Evolutionary conservation across 768 basidiomycete species (phyloP).

Genomic region (Lentinus tigrinus): DNA sequence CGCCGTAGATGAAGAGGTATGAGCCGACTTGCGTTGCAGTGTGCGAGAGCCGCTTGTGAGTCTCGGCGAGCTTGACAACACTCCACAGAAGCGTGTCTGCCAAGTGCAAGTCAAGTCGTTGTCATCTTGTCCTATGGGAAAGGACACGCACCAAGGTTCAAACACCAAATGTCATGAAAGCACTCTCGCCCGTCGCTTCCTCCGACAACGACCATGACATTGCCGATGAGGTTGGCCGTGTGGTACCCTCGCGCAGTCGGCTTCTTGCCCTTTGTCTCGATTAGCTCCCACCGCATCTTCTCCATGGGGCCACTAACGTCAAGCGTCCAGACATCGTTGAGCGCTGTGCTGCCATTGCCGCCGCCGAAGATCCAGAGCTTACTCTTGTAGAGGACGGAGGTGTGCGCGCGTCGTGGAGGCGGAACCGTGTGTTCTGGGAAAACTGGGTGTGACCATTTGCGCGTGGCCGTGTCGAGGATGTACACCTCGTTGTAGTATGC

Average conservation of each 20-base stretch:
- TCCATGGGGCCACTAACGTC: conserved; percentile 52
- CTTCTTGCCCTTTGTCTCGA: conserved; percentile 51
- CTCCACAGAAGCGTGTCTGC: conserved; percentile 36
- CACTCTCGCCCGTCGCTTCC: conserved; percentile 90
- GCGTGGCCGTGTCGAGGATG: conserved; percentile 74
- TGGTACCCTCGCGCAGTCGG: conserved; percentile 83
- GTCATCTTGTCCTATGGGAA: too few species aligned
- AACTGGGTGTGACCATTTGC: conserved; percentile 60
- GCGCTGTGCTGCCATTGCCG: conserved; percentile 87
- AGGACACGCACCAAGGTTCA: conserved; percentile 71
- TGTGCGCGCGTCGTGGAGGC: conserved; percentile 80
- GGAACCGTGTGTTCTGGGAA: conserved; percentile 24
- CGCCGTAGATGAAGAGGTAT: conserved; percentile 86
- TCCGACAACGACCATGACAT: conserved; percentile 85
- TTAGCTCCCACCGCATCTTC: conserved; percentile 55
- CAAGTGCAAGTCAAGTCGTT: conserved; percentile 26
- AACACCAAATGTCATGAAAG: conserved; percentile 84
- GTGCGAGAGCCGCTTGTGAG: conserved; percentile 73
- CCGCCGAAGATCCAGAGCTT: conserved; percentile 90
- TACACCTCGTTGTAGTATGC: conserved; percentile 82
- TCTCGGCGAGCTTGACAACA: conserved; percentile 39
- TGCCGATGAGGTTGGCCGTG: conserved; percentile 82
- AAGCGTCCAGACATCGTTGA: conserved; percentile 88
- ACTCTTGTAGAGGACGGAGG: conserved; percentile 68
- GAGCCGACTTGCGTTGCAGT: conserved; percentile 89